These are phyloP conservation scores for Shiraia sp. DNA, from an alignment of 2,329 filamentous ascomycete genomes.

Conservation along the genomic window DNA sequence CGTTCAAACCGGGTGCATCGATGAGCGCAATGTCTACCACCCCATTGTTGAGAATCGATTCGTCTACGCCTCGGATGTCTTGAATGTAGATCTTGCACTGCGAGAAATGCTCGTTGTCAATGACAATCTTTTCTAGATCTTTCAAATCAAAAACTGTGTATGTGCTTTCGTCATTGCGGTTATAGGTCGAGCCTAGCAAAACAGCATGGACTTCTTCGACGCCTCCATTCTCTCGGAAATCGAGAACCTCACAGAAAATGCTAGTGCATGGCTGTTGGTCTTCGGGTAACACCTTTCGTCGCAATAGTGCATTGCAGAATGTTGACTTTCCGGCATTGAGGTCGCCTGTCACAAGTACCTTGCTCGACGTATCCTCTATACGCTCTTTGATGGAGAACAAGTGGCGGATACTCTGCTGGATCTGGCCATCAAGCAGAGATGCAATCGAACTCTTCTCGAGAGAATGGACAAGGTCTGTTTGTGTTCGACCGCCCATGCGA, in stretches of 20 bases:
- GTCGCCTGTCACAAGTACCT: slow-evolving; percentile 93
- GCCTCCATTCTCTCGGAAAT: slow-evolving; percentile 86
- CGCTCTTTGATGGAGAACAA: slow-evolving; percentile 83
- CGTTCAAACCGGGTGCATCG: slow-evolving; percentile 93
- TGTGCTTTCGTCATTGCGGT: slow-evolving; percentile 89
- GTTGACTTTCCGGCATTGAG: slow-evolving; percentile 98
- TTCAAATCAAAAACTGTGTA: slow-evolving; percentile 82
- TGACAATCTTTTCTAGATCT: slow-evolving; percentile 85
- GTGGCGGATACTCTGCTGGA: slow-evolving; percentile 90
- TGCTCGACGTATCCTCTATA: slow-evolving; percentile 96
- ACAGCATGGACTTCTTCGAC: slow-evolving; percentile 96
- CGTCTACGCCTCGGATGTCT: slow-evolving; percentile 84
- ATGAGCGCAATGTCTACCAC: slow-evolving; percentile 98
- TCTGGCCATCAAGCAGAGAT: slow-evolving; percentile 88
- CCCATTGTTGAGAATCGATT: slow-evolving; percentile 94
- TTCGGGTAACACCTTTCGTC: slow-evolving; percentile 90
- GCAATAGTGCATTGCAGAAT: slow-evolving; percentile 95
- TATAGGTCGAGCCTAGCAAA: slow-evolving; percentile 77
- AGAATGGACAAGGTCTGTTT: slow-evolving; percentile 90
- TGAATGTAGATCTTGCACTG: slow-evolving; percentile 98
- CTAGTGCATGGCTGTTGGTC: slow-evolving; percentile 98
- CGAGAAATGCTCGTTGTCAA: slow-evolving; percentile 84
- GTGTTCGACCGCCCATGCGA: slow-evolving; percentile 83
- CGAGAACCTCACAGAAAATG: slow-evolving; percentile 96
- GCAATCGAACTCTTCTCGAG: slow-evolving; percentile 91